A percentile compares a stretch with the other conserved stretches of the same genome.
These are phyloP conservation scores for Hygrophoropsis aurantiaca DNA, from an alignment of 768 basidiomycete genomes.

Conservation along the genomic window DNA sequence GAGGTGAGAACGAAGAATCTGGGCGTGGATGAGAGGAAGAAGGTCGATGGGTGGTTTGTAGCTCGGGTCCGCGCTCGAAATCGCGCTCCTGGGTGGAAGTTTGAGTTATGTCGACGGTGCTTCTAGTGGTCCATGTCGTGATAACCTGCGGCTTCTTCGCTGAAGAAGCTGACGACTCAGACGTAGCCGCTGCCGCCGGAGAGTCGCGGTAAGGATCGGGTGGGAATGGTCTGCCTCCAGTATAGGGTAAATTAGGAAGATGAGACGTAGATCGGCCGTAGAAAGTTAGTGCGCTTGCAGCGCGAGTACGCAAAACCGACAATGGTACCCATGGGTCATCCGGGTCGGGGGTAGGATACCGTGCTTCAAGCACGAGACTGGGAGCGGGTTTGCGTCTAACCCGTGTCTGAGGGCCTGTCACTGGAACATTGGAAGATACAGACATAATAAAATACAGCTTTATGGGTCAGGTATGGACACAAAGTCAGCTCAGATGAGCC, in stretches of 20 bases:
- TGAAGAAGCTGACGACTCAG: slow-evolving; percentile 11
- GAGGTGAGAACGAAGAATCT: slow-evolving; percentile 19
- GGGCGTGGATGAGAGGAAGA: slow-evolving; percentile 10
- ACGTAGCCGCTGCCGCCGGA: slow-evolving; percentile 1
- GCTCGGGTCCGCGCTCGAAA: slow-evolving; percentile 6
- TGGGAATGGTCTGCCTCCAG: slow-evolving; percentile 28
- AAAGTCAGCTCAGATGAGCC: slow-evolving; percentile 7
- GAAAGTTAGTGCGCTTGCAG: slow-evolving; percentile 41
- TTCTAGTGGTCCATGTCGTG: slow-evolving; percentile 23
- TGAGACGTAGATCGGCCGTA: slow-evolving; percentile 28
- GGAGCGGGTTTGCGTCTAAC: slow-evolving; percentile 58
- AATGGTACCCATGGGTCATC: slow-evolving; percentile 70
- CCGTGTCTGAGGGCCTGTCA: slow-evolving; percentile 20
- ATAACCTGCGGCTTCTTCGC: slow-evolving; percentile 5
- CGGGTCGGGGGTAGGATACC: slow-evolving; percentile 70
- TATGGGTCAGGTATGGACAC: slow-evolving; percentile 13
- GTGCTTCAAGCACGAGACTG: slow-evolving; percentile 44
- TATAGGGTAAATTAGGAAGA: slow-evolving; percentile 29
- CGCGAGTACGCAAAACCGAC: slow-evolving; percentile 60
- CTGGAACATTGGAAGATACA: slow-evolving; percentile 23
- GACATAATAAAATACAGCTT: slow-evolving; percentile 29
- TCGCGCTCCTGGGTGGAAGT: not conserved
- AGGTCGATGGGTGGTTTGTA: slow-evolving; percentile 7
- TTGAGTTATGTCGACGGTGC: slow-evolving; percentile 16
- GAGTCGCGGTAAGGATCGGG: slow-evolving; percentile 29